Base-by-base conservation (phyloP, 257 asterid genomes). In the Ajuga chamaepitys region DNA sequence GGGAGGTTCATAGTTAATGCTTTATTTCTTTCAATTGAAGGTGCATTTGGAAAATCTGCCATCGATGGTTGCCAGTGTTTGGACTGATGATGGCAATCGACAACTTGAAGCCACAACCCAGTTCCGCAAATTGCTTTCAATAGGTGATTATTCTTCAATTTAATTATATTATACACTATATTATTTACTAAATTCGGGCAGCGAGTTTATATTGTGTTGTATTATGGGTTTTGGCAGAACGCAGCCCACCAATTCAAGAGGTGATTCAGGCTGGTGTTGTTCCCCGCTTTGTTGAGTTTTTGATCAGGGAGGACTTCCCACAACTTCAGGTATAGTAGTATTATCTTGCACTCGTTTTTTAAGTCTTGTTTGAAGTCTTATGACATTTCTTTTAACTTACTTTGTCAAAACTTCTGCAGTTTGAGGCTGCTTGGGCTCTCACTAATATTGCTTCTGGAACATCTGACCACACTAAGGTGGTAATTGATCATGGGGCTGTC, bases 351-450 rank as follows among this genome's bases (percentile, higher is more conserved):
- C 7, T 10, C 24, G 4, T 44, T 50, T 40, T n/a, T 64, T 18
- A 21, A 7, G 21, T 66, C 7, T 42, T 2, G 1, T 7, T 46
- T 56, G 12, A 21, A 1, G 58, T 5, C 3, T 14, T 35, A 12
- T 16, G 28, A 24, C 34, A 13, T 30, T 18, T 6, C 63, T 58
- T 55, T 42, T 16, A 55, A 24, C 16, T 44, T 64, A 14, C 6
- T 35, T 1, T 34, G 41, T 37, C 7, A 18, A 48, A 59, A 53
- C 20, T 56, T 8, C 26, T 69, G 4, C 73, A 91, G 97, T 88
- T 91, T 70, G 97, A 90, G 82, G 97, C 97, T 26, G 96, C 97
- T 54, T 90, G 97, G 97, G 97, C 97, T 22, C 88, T 90, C 75
- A 91, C 97, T 4, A 91, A 91, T 75, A 84, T 91, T 70, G 96